Evolutionary conservation across 768 basidiomycete species (phyloP).

Genomic region (Serpula lacrymans): DNA sequence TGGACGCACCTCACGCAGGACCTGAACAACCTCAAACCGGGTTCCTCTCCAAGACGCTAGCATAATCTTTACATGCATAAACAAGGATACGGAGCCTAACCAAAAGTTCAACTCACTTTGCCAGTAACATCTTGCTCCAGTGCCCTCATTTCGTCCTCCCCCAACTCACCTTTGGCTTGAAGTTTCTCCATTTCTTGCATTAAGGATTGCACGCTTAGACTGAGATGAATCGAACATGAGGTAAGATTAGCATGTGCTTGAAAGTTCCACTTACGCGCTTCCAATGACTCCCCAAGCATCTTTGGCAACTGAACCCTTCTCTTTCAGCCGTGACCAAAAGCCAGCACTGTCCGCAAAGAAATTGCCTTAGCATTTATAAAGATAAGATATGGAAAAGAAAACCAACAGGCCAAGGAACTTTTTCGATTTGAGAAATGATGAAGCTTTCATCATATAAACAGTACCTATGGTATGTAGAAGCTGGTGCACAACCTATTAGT

Average conservation of each 20-base stretch:
- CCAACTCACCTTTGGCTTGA: constrained; percentile 84
- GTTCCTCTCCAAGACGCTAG: constrained; percentile 98
- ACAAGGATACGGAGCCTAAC: background rate
- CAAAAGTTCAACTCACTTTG: constrained; percentile 47
- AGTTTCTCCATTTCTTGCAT: constrained; percentile 84
- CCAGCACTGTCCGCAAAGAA: constrained; percentile 53
- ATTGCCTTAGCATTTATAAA: no score
- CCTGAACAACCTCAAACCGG: constrained; percentile 89
- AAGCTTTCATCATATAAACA: constrained; percentile 91
- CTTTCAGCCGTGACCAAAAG: constrained; percentile 91
- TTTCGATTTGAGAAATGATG: constrained; percentile 86
- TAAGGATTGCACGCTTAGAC: constrained; percentile 22
- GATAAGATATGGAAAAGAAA: constrained; percentile 1
- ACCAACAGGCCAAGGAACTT: constrained; percentile 88
- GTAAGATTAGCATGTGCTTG: constrained; percentile 59
- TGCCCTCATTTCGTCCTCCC: constrained; percentile 80
- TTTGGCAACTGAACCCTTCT: constrained; percentile 89
- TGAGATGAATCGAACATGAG: constrained; percentile 43
- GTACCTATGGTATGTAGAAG: constrained; percentile 87
- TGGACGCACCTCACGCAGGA: constrained; percentile 62
- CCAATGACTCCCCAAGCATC: constrained; percentile 97
- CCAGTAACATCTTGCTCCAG: constrained; percentile 93
- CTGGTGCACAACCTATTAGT: constrained; percentile 29
- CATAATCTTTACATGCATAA: constrained; percentile 56
- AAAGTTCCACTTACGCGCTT: constrained; percentile 68